A percentile compares a stretch with the other conserved stretches of the same genome.
Conservation (phyloP, 1,284 basidiomycete species). For the Tilletia walkeri region DNA sequence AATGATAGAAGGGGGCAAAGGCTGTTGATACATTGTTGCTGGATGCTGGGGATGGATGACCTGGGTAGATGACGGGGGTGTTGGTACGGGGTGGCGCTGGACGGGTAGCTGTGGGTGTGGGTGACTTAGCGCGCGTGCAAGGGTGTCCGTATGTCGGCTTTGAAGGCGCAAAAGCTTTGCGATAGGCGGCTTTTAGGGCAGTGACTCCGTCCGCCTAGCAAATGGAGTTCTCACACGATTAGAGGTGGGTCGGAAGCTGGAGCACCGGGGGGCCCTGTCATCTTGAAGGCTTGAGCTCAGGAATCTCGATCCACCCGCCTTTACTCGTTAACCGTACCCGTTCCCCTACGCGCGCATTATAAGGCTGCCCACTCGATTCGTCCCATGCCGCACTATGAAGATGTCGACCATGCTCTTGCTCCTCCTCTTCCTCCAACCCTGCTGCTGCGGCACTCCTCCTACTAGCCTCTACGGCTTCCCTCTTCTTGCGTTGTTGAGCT, state of each 20-base stretch:
- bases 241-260: no score
- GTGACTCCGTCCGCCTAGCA: neutral
- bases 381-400: no score
- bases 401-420: neutral
- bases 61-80: no score
- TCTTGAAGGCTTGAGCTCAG: neutral
- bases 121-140: no score
- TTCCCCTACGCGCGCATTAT: neutral
- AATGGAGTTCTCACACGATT: no score
- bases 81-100: no score
- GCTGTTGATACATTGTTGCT: no score
- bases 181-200: neutral
- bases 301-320: conserved; percentile 16
- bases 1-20: neutral
- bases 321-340: conserved; percentile 7
- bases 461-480: neutral
- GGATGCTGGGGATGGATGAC: no score
- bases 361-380: no score
- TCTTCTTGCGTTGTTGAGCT: neutral
- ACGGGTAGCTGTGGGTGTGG: no score
- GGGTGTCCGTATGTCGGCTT: no score
- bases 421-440: conserved; percentile 1
- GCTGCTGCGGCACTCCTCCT: neutral
- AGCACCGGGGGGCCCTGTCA: neutral
- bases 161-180: neutral